Evolutionary conservation across 129 eudicot genomes (phyloP).

Genomic region (Chrysanthemum lavandulifolium): DNA sequence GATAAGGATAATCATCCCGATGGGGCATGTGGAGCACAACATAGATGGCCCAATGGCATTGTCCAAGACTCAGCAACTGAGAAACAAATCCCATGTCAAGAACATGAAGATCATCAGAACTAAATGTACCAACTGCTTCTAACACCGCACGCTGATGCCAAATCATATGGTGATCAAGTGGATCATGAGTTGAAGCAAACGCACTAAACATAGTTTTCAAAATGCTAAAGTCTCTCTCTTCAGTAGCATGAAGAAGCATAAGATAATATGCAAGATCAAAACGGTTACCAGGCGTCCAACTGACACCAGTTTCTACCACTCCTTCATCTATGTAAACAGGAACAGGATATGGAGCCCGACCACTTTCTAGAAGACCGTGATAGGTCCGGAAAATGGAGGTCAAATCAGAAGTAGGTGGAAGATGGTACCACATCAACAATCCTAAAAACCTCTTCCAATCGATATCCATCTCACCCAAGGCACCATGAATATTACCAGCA

Average conservation of each 20-base stretch:
- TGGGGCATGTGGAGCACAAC: slow-evolving; percentile 88
- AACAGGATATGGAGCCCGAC: slow-evolving; percentile 82
- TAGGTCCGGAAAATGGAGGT: slow-evolving; percentile 63
- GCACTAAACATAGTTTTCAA: slow-evolving; percentile 95
- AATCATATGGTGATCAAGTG: slow-evolving; percentile 98
- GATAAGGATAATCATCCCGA: slow-evolving; percentile 73
- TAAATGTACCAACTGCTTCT: slow-evolving; percentile 79
- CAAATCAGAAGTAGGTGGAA: slow-evolving; percentile 66
- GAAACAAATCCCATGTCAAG: slow-evolving; percentile 89
- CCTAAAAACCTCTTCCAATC: slow-evolving; percentile 98
- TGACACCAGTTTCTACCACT: slow-evolving; percentile 39
- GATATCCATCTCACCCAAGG: slow-evolving; percentile 56
- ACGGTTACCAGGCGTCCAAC: slow-evolving; percentile 45
- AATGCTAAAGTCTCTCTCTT: slow-evolving; percentile 47
- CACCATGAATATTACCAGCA: slow-evolving; percentile 75
- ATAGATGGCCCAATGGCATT: slow-evolving; percentile 97
- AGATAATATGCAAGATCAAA: slow-evolving; percentile 93
- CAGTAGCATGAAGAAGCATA: slow-evolving; percentile 80
- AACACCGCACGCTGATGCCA: slow-evolving; percentile 97
- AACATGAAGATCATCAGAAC: slow-evolving; percentile 85
- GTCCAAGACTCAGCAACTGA: slow-evolving; percentile 69
- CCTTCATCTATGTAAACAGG: slow-evolving; percentile 94
- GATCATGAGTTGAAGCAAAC: slow-evolving; percentile 86
- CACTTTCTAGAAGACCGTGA: slow-evolving; percentile 69
- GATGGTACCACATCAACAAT: slow-evolving; percentile 87